Evolutionary conservation across 768 basidiomycete species (phyloP), one percentile per base, ranked within the genome.

Genomic region (Phylloporus sp.): DNA sequence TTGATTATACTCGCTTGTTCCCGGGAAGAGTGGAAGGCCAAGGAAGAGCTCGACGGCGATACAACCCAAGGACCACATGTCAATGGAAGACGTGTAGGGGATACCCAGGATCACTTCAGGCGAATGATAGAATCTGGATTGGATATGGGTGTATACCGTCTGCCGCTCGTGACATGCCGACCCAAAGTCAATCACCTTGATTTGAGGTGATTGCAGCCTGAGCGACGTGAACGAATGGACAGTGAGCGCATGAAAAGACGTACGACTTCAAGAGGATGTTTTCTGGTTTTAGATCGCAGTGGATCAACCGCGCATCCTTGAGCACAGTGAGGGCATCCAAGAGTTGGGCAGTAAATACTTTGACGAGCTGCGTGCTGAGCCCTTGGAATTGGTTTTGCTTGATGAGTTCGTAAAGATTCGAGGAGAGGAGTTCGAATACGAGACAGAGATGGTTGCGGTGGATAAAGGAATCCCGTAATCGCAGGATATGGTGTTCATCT

Each of bases 381-480:
- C 97, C 97, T 70, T 97, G 91, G 79, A 98, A 99, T 67, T 95
- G 92, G 71, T 99, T 99, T 73, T 99, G 97, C 76, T 99, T 99
- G 82, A 99, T 98, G 65, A 99, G 81, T 70, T 99, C 97, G 75
- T 98, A 99, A 50, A 99, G 78, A 64, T 99, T 99, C 27, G 93
- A 97, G 7, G 93, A 95, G 9, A 99, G 80, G 43, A 97, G 80
- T 70, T 99, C 95, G 64, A 98, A 98, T 47, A 98, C 95, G 58
- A 99, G 88, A 70, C 97, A 99, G 39, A 99, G 79, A 70, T 99
- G 97, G 58, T 80, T 92, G 62, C 89, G 85, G 73, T 99, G 97
- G 52, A 95, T 97, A 74, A 99, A 99, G 0, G 90, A 91, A 70
- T 98, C 97, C 15, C 86, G 86, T 60, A 99, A 77, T 28, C 97